Conservation (phyloP, 768 basidiomycete genomes). For the Panellus pusillus region DNA sequence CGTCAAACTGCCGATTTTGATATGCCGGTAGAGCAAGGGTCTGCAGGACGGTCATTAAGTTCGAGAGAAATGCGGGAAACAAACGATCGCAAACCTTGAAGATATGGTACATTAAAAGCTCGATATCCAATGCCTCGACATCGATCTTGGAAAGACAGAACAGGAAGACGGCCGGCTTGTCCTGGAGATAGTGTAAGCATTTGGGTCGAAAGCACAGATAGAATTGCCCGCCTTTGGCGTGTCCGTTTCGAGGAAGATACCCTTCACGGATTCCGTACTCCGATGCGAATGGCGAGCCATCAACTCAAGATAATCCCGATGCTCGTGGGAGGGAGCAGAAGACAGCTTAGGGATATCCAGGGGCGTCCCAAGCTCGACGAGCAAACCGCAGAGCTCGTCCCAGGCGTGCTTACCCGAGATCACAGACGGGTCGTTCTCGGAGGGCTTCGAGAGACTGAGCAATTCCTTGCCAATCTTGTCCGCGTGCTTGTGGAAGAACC, state of each 20-base stretch:
- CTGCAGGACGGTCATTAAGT: conserved; percentile 31
- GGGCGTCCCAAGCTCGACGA: conserved; percentile 76
- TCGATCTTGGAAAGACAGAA: conserved; percentile 69
- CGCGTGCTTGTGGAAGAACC: conserved; percentile 81
- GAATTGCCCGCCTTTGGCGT: conserved; percentile 41
- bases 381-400: conserved; percentile 75
- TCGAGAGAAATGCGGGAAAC: background rate
- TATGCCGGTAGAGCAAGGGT: conserved; percentile 51
- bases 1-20: conserved; percentile 55
- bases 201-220: background rate
- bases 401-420: conserved; percentile 77
- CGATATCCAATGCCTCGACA: conserved; percentile 77
- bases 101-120: conserved; percentile 74
- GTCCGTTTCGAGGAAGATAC: conserved; percentile 63
- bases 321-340: conserved; percentile 43
- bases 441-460: conserved; percentile 65
- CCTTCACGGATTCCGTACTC: conserved; percentile 59
- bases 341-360: conserved; percentile 69
- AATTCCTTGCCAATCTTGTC: conserved; percentile 89
- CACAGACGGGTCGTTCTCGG: conserved; percentile 57
- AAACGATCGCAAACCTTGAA: conserved; percentile 53
- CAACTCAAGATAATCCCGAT: conserved; percentile 66
- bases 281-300: conserved; percentile 64
- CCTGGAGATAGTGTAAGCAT: conserved; percentile 25
- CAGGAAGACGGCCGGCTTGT: conserved; percentile 58